phyloP scores from a whole-genome alignment of 2,329 filamentous ascomycete species.

The Coniella lustricola region DNA sequence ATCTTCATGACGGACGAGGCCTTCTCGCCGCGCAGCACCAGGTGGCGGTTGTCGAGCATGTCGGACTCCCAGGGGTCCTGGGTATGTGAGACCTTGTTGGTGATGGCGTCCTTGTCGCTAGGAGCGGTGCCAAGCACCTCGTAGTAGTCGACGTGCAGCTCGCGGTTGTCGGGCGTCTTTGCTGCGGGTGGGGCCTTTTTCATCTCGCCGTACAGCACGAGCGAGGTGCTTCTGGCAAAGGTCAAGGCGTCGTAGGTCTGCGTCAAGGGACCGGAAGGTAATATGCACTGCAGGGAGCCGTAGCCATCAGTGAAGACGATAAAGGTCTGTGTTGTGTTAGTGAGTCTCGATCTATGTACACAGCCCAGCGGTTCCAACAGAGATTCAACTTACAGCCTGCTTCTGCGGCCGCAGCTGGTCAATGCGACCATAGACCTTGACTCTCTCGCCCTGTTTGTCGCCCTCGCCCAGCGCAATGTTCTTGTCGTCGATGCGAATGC shows the following conservation, averaged over 20 bases:
- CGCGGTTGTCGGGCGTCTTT: slow-evolving; percentile 74
- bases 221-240: slow-evolving; percentile 79
- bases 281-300: slow-evolving; percentile 75
- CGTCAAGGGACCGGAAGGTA: slow-evolving; percentile 68
- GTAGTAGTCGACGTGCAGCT: slow-evolving; percentile 88
- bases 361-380: too few species aligned
- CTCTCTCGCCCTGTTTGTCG: slow-evolving; percentile 59
- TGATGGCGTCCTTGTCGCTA: slow-evolving; percentile 84
- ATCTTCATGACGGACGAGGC: slow-evolving; percentile 84
- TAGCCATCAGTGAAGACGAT: slow-evolving; percentile 81
- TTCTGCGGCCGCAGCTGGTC: slow-evolving; percentile 78
- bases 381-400: slow-evolving; percentile 50
- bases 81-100: slow-evolving; percentile 61
- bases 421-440: slow-evolving; percentile 75
- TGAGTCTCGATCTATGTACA: too few species aligned
- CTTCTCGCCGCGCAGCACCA: slow-evolving; percentile 77
- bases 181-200: slow-evolving; percentile 70
- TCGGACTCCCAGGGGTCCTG: slow-evolving; percentile 47
- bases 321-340: slow-evolving; percentile 39
- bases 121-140: slow-evolving; percentile 71
- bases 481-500: slow-evolving; percentile 69
- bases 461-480: slow-evolving; percentile 53
- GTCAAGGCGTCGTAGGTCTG: slow-evolving; percentile 89
- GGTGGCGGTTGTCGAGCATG: slow-evolving; percentile 63
- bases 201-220: slow-evolving; percentile 79